These are phyloP conservation scores for Penicillium mononematosum DNA, from an alignment of 495 filamentous ascomycete species.

Conservation along the genomic window DNA sequence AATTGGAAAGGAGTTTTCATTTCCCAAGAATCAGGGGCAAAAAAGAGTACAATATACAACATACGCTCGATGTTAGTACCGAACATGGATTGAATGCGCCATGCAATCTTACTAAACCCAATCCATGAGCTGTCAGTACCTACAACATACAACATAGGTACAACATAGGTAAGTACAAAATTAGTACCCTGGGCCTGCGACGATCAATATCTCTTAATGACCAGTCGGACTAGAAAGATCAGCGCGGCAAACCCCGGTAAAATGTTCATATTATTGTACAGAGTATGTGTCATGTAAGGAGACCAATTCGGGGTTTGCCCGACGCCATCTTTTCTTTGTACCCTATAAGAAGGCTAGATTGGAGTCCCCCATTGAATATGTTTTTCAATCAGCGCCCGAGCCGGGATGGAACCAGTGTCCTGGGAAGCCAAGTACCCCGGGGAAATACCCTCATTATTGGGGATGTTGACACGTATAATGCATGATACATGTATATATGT, in stretches of 20 bases:
- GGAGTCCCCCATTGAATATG: too few relatives aligned
- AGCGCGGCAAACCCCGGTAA: background rate
- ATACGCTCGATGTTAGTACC: background rate
- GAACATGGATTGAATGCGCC: background rate
- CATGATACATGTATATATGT: background rate
- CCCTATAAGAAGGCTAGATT: too few relatives aligned
- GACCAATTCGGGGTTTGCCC: background rate
- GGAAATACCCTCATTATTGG: background rate
- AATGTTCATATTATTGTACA: background rate
- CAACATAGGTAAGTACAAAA: background rate
- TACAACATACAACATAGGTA: too few relatives aligned
- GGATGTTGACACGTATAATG: background rate
- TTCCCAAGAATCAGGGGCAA: too few relatives aligned
- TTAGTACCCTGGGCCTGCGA: background rate
- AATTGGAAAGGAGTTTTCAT: too few relatives aligned
- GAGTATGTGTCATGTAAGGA: background rate
- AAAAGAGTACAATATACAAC: too few relatives aligned
- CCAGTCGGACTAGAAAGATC: background rate
- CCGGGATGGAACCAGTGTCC: background rate
- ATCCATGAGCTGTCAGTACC: constrained; percentile 1
- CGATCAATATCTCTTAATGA: background rate
- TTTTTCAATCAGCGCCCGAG: background rate
- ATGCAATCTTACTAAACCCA: background rate
- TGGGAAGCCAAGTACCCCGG: background rate
- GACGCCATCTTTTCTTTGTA: background rate